A percentile compares a stretch with the other conserved stretches of the same genome.
Conservation (phyloP, 2,329 filamentous ascomycete species). For the Botrytis pseudocinerea region DNA sequence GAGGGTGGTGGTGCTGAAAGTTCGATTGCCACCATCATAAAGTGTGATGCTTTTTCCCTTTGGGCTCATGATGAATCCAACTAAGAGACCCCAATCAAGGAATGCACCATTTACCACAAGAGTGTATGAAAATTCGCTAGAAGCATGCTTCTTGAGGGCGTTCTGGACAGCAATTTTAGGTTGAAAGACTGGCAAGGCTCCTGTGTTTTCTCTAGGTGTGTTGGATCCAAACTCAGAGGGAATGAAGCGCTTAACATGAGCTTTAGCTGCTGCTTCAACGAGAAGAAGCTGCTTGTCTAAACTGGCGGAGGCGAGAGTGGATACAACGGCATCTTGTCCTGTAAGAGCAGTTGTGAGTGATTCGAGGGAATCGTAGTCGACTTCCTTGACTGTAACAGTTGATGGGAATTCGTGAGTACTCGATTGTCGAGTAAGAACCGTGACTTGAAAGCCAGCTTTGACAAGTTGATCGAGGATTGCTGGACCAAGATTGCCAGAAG, state of each 20-base stretch:
- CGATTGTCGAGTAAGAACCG: slow-evolving; percentile 41
- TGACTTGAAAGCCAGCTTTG: slow-evolving; percentile 42
- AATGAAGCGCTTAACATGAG: slow-evolving; percentile 61
- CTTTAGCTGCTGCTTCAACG: slow-evolving; percentile 58
- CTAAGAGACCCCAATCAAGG: slow-evolving; percentile 15
- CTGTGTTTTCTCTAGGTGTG: slow-evolving; percentile 31
- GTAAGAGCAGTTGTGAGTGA: slow-evolving; percentile 37
- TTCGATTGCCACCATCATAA: slow-evolving; percentile 51
- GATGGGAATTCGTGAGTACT: slow-evolving; percentile 34
- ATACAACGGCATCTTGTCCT: slow-evolving; percentile 34
- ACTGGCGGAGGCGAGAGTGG: slow-evolving; percentile 25
- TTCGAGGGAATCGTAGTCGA: slow-evolving; percentile 24
- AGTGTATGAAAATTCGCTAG: slow-evolving; percentile 15
- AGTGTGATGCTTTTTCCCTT: slow-evolving; percentile 41
- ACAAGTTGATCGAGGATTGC: slow-evolving; percentile 34
- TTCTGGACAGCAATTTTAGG: slow-evolving; percentile 28
- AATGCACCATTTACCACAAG: slow-evolving; percentile 15
- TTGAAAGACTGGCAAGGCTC: slow-evolving; percentile 26
- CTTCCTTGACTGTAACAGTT: slow-evolving; percentile 29
- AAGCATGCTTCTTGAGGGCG: slow-evolving; percentile 27
- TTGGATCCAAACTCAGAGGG: slow-evolving; percentile 55
- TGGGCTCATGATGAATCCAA: slow-evolving; percentile 10
- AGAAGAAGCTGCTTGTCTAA: slow-evolving; percentile 42
- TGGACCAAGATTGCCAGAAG: slow-evolving; percentile 33
- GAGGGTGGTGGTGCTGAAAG: slow-evolving; percentile 35